Percentiles rank a stretch among this genome's conserved stretches.
Conservation (phyloP, 768 basidiomycete genomes). For the Steccherinum ochraceum region DNA sequence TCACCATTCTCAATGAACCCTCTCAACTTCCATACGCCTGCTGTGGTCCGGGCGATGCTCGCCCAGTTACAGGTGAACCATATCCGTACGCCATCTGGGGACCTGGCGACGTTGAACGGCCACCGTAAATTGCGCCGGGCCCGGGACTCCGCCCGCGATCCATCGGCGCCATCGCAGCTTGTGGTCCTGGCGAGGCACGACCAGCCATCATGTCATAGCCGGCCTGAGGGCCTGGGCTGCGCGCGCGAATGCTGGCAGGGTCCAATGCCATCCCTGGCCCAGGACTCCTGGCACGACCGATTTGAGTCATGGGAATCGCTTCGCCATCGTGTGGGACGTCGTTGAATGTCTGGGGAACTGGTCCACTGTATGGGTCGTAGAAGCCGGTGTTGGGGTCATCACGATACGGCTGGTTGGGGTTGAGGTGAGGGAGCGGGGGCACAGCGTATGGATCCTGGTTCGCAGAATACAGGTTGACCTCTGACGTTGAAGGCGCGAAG, state of each 20-base stretch:
- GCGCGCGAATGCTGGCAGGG: neutral
- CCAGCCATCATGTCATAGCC: conserved; percentile 2
- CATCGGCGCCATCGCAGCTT: conserved; percentile 4
- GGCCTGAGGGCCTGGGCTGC: conserved; percentile 8
- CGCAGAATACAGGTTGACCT: conserved; percentile 31
- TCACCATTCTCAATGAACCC: too few species aligned
- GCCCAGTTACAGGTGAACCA: conserved; percentile 1
- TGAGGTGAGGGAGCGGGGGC: conserved; percentile 74
- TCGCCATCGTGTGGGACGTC: conserved; percentile 1
- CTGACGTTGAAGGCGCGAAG: conserved; percentile 43
- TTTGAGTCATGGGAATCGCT: conserved; percentile 8
- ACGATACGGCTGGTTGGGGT: conserved; percentile 69
- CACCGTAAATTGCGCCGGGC: conserved; percentile 6
- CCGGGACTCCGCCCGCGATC: conserved; percentile 6
- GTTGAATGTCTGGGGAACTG: conserved; percentile 24
- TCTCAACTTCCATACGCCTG: conserved; percentile 4
- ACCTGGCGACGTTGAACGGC: conserved; percentile 6
- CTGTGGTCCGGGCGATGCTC: conserved; percentile 6
- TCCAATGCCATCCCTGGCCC: conserved; percentile 8
- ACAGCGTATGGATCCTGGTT: conserved; percentile 69
- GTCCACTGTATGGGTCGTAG: conserved; percentile 78
- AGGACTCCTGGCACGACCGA: conserved; percentile 8
- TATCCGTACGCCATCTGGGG: conserved; percentile 12
- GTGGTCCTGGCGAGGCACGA: conserved; percentile 6
- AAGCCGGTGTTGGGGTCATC: conserved; percentile 54